Evolutionary conservation across 805 yeast species (phyloP).

Genomic region (Ogataea philodendri): DNA sequence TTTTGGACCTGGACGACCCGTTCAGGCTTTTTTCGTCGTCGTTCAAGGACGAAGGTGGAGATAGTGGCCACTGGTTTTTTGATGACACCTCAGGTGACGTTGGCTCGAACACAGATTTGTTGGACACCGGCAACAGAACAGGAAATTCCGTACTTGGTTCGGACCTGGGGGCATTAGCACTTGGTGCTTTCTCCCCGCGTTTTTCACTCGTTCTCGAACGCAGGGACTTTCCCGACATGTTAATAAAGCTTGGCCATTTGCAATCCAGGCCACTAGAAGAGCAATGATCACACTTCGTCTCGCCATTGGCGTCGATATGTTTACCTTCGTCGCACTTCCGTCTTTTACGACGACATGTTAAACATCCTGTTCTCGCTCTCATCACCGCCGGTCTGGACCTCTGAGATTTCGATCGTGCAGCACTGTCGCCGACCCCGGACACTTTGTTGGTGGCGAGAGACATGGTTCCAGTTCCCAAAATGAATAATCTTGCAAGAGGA

Average conservation of each 20-base stretch:
- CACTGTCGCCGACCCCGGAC: not conserved
- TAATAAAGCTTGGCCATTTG: conserved; percentile 21
- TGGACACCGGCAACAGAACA: too few species aligned
- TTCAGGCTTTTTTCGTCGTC: conserved; percentile 1
- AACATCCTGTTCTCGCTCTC: conserved; percentile 40
- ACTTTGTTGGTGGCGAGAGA: not conserved
- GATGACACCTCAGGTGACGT: not conserved
- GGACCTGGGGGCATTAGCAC: too few species aligned
- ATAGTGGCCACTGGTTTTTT: conserved; percentile 7
- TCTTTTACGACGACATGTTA: conserved; percentile 50
- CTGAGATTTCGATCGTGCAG: not conserved
- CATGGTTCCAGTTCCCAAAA: too few species aligned
- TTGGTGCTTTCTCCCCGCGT: not conserved
- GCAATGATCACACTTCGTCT: conserved; percentile 19
- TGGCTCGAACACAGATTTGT: not conserved
- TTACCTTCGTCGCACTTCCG: conserved; percentile 48
- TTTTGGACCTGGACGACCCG: not conserved
- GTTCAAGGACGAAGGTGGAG: conserved; percentile 3
- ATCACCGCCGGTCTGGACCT: conserved; percentile 1
- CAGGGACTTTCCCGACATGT: conserved; percentile 4
- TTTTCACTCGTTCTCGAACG: not conserved
- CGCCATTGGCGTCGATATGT: conserved; percentile 12
- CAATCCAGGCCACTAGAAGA: conserved; percentile 12
- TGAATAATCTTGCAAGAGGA: too few species aligned
- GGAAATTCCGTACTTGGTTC: too few species aligned